Conservation (phyloP, 2,329 filamentous ascomycete genomes). For the Fusarium floridanum region DNA sequence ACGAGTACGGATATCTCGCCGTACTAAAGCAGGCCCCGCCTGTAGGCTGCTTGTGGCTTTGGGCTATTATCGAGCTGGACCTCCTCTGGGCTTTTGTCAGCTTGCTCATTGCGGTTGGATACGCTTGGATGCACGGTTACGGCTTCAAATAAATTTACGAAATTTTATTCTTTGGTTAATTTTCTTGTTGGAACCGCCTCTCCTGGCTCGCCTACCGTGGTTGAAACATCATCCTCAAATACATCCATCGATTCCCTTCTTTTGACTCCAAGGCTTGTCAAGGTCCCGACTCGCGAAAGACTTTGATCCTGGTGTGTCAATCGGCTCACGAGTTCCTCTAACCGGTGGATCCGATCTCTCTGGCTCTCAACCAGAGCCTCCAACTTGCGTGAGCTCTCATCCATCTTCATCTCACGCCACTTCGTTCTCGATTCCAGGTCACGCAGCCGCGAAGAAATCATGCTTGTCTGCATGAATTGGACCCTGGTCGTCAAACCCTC, state of each 20-base stretch:
- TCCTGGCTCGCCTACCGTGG: slow-evolving; percentile 5
- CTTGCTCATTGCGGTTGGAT: slow-evolving; percentile 59
- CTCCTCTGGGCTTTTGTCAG: slow-evolving; percentile 73
- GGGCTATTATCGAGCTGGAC: slow-evolving; percentile 89
- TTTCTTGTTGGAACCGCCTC: neutral
- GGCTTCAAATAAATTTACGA: slow-evolving; percentile 48
- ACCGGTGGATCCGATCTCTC: slow-evolving; percentile 41
- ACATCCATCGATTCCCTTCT: slow-evolving; percentile 21
- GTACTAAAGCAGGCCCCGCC: slow-evolving; percentile 95
- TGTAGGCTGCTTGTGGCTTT: slow-evolving; percentile 91
- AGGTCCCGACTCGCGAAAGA: slow-evolving; percentile 29
- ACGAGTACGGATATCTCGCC: slow-evolving; percentile 83
- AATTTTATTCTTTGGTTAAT: neutral
- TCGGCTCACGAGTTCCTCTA: slow-evolving; percentile 36
- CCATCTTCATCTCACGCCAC: slow-evolving; percentile 47
- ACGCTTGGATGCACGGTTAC: slow-evolving; percentile 65
- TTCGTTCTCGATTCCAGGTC: slow-evolving; percentile 52
- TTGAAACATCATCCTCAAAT: slow-evolving; percentile 18
- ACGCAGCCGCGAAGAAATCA: slow-evolving; percentile 58
- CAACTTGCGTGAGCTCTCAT: slow-evolving; percentile 45
- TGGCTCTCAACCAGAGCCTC: slow-evolving; percentile 43
- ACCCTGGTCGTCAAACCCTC: slow-evolving; percentile 60
- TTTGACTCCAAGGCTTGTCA: slow-evolving; percentile 19
- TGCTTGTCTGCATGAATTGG: slow-evolving; percentile 63
- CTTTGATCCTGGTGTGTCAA: slow-evolving; percentile 22